Conservation (phyloP, 2,329 filamentous ascomycete genomes). For the Botrytis byssoidea region DNA sequence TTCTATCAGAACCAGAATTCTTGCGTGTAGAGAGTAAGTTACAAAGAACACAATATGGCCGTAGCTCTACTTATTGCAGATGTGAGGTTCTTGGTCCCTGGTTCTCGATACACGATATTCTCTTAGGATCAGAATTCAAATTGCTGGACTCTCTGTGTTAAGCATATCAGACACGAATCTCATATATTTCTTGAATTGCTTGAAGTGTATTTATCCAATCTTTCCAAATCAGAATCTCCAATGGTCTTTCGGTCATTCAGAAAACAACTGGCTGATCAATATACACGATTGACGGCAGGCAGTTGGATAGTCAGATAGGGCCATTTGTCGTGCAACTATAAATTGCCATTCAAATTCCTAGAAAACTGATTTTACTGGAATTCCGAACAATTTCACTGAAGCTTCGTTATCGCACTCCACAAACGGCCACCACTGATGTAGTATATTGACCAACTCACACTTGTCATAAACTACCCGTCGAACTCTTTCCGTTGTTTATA, state of each 20-base stretch:
- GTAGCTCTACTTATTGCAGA: not conserved
- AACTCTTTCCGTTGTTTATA: not conserved
- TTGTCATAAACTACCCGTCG: not conserved
- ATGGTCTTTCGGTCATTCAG: not conserved
- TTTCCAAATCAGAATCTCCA: not conserved
- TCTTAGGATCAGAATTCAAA: not conserved
- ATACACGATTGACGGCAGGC: not conserved
- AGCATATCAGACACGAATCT: not conserved
- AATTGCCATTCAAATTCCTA: not conserved
- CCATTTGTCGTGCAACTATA: not conserved
- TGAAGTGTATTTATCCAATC: not conserved
- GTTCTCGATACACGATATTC: not conserved
- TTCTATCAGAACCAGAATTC: not conserved
- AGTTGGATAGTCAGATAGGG: not conserved
- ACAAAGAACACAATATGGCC: not conserved
- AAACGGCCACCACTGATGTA: not conserved
- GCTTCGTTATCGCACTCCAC: not conserved
- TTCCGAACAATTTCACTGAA: not conserved
- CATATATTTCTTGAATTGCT: not conserved
- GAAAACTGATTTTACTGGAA: not conserved
- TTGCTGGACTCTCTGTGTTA: not conserved
- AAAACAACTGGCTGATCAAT: not conserved
- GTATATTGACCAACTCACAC: not conserved
- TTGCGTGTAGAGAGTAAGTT: not conserved
- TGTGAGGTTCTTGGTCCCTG: not conserved